Percentiles rank a stretch among this genome's conserved stretches.
Conservation (phyloP, 78 protist species). For the Monosiga brevicollis region DNA sequence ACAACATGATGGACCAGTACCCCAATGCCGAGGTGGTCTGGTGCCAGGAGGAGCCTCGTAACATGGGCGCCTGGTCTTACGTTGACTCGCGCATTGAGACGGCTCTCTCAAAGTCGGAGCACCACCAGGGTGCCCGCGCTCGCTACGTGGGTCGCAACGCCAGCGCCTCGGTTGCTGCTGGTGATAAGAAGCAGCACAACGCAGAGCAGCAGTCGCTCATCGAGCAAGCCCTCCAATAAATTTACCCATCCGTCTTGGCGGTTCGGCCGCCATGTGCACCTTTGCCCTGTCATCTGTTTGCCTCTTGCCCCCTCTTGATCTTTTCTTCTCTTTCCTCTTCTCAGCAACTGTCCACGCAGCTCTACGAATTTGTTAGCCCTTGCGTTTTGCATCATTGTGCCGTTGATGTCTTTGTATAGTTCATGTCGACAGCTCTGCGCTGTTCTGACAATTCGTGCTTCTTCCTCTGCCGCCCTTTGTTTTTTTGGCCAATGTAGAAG, state of each 20-base stretch:
- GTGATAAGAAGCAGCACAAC: conserved; percentile 19
- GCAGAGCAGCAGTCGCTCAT: conserved; percentile 7
- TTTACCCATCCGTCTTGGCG: background rate
- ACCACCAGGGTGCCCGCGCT: conserved; percentile 11
- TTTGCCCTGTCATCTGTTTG: background rate
- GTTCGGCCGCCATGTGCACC: background rate
- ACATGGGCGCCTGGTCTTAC: conserved; percentile 75
- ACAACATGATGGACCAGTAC: background rate
- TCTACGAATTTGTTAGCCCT: background rate
- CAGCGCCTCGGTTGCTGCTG: conserved; percentile 25
- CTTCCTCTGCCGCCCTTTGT: too few species aligned
- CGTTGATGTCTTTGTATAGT: background rate
- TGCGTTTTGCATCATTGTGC: background rate
- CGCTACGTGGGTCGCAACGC: conserved; percentile 14
- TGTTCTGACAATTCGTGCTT: too few species aligned
- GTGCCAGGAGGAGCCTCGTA: conserved; percentile 92
- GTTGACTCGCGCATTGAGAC: conserved; percentile 62
- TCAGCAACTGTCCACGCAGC: background rate
- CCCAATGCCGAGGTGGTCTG: conserved; percentile 67
- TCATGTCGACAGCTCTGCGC: too few species aligned
- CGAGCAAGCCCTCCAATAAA: background rate
- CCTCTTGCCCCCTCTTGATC: background rate
- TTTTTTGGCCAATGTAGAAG: too few species aligned
- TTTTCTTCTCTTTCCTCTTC: background rate
- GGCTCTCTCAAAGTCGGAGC: background rate